Conservation (phyloP, 176 grass and related monocot species). For the Avena sativa region DNA sequence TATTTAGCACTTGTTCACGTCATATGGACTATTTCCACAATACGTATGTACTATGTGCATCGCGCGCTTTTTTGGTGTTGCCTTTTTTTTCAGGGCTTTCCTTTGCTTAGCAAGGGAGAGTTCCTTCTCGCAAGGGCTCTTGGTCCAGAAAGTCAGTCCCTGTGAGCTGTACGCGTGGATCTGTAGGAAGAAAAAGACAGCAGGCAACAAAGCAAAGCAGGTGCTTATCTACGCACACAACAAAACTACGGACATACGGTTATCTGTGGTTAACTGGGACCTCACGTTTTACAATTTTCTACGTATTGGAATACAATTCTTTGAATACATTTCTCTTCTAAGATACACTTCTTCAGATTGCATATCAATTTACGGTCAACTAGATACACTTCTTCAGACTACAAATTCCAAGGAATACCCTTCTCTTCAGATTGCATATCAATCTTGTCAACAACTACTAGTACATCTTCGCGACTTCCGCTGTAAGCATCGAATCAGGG, state of each 20-base stretch:
- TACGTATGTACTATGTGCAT: not conserved
- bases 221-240: not conserved
- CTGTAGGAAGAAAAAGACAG: not conserved
- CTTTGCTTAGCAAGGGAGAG: constrained; percentile 39
- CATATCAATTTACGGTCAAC: too few species aligned
- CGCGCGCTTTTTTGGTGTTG: not conserved
- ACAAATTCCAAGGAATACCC: too few species aligned
- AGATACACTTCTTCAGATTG: too few species aligned
- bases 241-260: not conserved
- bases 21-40: not conserved
- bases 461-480: too few species aligned
- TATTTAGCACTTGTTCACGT: not conserved
- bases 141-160: not conserved
- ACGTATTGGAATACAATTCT: too few species aligned
- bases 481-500: constrained; percentile 15
- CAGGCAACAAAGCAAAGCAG: not conserved
- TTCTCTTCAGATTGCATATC: too few species aligned
- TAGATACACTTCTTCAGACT: too few species aligned
- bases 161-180: constrained; percentile 18
- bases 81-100: not conserved
- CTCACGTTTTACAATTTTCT: too few species aligned
- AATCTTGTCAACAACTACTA: too few species aligned
- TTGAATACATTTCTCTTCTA: too few species aligned
- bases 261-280: too few species aligned
- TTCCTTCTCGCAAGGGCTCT: constrained; percentile 21